Conservation (phyloP, 768 basidiomycete genomes). For the Macrolepiota dolichaula region DNA sequence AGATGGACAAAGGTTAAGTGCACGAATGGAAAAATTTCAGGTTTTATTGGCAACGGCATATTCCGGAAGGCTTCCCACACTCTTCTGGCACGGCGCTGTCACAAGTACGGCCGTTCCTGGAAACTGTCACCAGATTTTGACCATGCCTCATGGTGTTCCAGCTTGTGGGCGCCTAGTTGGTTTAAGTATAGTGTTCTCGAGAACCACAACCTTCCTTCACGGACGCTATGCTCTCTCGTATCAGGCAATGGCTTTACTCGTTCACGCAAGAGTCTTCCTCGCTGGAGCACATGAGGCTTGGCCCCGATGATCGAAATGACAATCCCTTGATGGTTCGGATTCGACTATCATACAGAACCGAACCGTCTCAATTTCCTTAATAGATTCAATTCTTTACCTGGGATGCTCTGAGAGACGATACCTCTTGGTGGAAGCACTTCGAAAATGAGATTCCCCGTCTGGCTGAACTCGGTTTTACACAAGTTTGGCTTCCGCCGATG, state of each 20-base stretch:
- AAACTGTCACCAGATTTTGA: not conserved
- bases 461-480: slow-evolving; percentile 68
- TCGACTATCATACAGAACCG: not conserved
- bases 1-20: slow-evolving; percentile 33
- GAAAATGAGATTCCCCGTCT: slow-evolving; percentile 62
- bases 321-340: slow-evolving; percentile 69
- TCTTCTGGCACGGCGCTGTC: not conserved
- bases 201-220: not conserved
- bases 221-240: slow-evolving; percentile 11
- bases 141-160: not conserved
- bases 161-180: not conserved
- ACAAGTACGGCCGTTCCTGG: not conserved
- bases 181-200: not conserved
- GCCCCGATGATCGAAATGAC: slow-evolving; percentile 40
- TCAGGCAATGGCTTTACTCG: slow-evolving; percentile 15
- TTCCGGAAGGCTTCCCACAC: not conserved
- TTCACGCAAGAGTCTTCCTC: slow-evolving; percentile 29
- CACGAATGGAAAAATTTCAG: slow-evolving; percentile 10
- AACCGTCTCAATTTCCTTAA: not conserved
- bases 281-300: slow-evolving; percentile 58
- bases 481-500: slow-evolving; percentile 81
- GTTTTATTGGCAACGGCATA: slow-evolving; percentile 11
- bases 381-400: slow-evolving; percentile 87
- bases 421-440: slow-evolving; percentile 83
- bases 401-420: slow-evolving; percentile 52